These are phyloP conservation scores for Macrolepiota albuminosa DNA, from an alignment of 768 basidiomycete genomes.

Conservation along the genomic window DNA sequence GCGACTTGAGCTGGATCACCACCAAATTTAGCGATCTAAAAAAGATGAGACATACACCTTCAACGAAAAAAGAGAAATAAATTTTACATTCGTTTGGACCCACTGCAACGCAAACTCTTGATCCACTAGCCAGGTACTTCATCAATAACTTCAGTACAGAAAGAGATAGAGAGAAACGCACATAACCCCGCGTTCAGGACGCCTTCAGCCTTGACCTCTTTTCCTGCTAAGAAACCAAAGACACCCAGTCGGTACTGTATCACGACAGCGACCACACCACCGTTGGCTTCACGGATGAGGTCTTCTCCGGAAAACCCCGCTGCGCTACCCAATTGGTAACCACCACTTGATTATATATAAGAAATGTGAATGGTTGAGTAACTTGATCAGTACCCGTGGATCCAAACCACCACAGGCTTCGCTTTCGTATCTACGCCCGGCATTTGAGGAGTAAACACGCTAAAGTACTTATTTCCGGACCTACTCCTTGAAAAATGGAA, in stretches of 20 bases:
- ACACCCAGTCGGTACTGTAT: constrained; percentile 41
- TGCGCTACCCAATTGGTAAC: constrained; percentile 28
- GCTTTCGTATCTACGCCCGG: constrained; percentile 16
- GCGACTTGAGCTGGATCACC: constrained; percentile 35
- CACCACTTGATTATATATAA: constrained; percentile 18
- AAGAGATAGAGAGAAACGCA: constrained; percentile 20
- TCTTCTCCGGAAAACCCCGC: constrained; percentile 27
- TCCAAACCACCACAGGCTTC: constrained; percentile 39
- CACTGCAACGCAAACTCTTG: constrained; percentile 38
- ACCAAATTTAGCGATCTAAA: constrained; percentile 34
- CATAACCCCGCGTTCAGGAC: constrained; percentile 44
- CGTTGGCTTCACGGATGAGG: constrained; percentile 29
- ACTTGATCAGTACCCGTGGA: constrained; percentile 29
- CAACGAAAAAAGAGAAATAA: neutral
- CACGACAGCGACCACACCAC: constrained; percentile 31
- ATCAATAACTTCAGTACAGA: neutral
- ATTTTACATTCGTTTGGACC: constrained; percentile 35
- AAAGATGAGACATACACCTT: neutral
- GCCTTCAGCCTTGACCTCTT: constrained; percentile 36
- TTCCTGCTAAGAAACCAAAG: constrained; percentile 43
- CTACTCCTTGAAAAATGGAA: neutral
- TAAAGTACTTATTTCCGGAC: constrained; percentile 2
- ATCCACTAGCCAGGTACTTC: constrained; percentile 26
- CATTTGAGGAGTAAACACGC: constrained; percentile 32
- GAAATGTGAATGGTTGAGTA: neutral